Conservation (phyloP, 768 basidiomycete species). For the Daedaleopsis nitida region DNA sequence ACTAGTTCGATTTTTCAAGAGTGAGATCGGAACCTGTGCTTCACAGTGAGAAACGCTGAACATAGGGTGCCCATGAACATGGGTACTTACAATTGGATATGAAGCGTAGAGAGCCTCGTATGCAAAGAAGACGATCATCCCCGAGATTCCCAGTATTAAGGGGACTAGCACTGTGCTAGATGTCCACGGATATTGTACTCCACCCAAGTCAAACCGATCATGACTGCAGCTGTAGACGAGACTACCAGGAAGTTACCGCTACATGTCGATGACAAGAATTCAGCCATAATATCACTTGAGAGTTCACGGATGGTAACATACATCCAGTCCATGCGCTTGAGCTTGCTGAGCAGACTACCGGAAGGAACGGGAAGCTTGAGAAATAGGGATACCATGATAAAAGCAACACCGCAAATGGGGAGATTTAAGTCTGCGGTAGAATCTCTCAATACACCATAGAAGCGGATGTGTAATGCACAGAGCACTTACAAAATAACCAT, state of each 20-base stretch:
- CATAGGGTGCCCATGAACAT: background rate
- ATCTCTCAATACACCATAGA: background rate
- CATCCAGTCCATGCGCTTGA: slow-evolving; percentile 30
- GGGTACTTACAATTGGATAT: background rate
- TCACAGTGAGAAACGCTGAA: slow-evolving; percentile 9
- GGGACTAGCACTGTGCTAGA: slow-evolving; percentile 36
- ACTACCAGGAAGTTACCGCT: slow-evolving; percentile 32
- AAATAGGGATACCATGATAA: background rate
- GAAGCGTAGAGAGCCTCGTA: background rate
- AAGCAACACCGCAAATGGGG: background rate
- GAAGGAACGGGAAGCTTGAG: slow-evolving; percentile 17
- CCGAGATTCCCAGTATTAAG: slow-evolving; percentile 34
- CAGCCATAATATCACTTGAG: too few species aligned
- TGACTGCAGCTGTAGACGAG: slow-evolving; percentile 16
- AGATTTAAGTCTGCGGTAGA: slow-evolving; percentile 1
- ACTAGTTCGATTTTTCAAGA: slow-evolving; percentile 4
- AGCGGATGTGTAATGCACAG: background rate
- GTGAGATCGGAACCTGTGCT: slow-evolving; percentile 5
- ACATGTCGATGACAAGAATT: too few species aligned
- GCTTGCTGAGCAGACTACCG: slow-evolving; percentile 20
- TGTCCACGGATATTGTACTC: slow-evolving; percentile 37
- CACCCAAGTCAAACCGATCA: slow-evolving; percentile 36
- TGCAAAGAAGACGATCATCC: slow-evolving; percentile 32
- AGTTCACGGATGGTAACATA: slow-evolving; percentile 9
- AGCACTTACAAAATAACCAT: slow-evolving; percentile 22